Base-by-base conservation (phyloP, 1,284 basidiomycete genomes). In the Trichosporon faecale region DNA sequence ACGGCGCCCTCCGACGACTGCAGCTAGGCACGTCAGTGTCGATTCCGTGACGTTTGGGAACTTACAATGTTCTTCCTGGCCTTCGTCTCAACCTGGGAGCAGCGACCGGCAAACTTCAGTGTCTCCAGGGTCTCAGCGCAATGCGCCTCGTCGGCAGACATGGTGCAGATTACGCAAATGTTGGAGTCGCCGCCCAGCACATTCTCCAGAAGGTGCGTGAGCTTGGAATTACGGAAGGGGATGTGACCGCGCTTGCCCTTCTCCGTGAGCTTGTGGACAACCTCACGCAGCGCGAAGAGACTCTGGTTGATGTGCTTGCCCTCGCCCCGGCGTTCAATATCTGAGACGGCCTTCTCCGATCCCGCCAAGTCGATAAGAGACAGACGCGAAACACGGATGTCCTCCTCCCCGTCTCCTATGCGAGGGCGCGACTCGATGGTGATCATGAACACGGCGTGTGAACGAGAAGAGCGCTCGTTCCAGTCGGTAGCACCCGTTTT, bases 291-390 rank as follows among this genome's bases (percentile, higher is more conserved):
- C 0, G 85, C 85, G 16, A 87, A 79, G 6, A 87, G 80, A 76
- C 81, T 86, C 71, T 86, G 85, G 78, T 88, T 88, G 81, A 88
- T 88, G 75, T 86, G 85, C 57, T 85, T 84, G 14, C 87, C 87
- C 72, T 88, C 87, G 25, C 87, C 86, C 40, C 85, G 80, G 1
- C 87, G 77, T 66, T 86, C 86, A 18, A 82, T 77, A 66, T 87
- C 85, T 0, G 84, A 85, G 0, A 87, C 86, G 0, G 87, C 86
- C 55, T 86, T 85, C 72, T 88, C 87, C 14, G 84, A 86, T 3
- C 87, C 87, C 2, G 87, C 87, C 7, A 88, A 76, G 77, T 88
- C 87, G 44, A 73, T 73, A 11, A 73, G 70, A 0, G 70, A 71
- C 21, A 84, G 68, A 64, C 78, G 77, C 31, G 82, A 85, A 65